phyloP scores from a whole-genome alignment of 805 yeast species.

The Hermanozyma aechmeae region DNA sequence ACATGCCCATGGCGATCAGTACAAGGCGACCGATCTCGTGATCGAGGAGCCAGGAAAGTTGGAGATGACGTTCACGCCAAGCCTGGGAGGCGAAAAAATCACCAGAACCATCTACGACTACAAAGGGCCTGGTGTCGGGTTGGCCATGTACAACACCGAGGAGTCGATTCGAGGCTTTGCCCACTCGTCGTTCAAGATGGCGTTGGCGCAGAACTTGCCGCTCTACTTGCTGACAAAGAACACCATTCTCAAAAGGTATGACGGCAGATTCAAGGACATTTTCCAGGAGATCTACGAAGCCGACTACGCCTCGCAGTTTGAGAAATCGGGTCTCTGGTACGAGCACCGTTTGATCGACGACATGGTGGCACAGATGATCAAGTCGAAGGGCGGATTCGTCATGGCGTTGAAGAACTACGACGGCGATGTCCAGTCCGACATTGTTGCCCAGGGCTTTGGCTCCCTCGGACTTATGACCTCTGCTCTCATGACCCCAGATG shows the following conservation, averaged over 20 bases:
- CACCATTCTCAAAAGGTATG: slow-evolving; percentile 89
- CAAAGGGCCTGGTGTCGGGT: slow-evolving; percentile 68
- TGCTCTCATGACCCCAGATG: slow-evolving; percentile 93
- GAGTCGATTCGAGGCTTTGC: slow-evolving; percentile 88
- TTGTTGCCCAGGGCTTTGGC: slow-evolving; percentile 97
- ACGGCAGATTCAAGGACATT: slow-evolving; percentile 91
- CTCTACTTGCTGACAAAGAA: slow-evolving; percentile 87
- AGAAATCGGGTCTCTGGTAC: slow-evolving; percentile 80
- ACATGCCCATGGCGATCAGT: slow-evolving; percentile 96
- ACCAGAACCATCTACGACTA: slow-evolving; percentile 60
- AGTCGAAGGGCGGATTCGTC: slow-evolving; percentile 89
- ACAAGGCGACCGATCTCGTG: slow-evolving; percentile 82
- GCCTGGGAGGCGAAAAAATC: slow-evolving; percentile 46
- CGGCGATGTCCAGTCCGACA: slow-evolving; percentile 95
- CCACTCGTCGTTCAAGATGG: slow-evolving; percentile 83
- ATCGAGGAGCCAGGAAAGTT: slow-evolving; percentile 74
- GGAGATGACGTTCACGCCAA: slow-evolving; percentile 68
- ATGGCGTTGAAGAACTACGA: slow-evolving; percentile 97
- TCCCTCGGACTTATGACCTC: slow-evolving; percentile 96
- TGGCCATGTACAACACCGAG: slow-evolving; percentile 94
- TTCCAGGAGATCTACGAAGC: slow-evolving; percentile 73
- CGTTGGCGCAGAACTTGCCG: slow-evolving; percentile 68
- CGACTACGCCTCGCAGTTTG: slow-evolving; percentile 64
- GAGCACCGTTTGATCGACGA: slow-evolving; percentile 96
- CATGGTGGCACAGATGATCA: slow-evolving; percentile 98